Base-by-base conservation (phyloP, 148 eudicot species). In the Chenopodium quinoa region DNA sequence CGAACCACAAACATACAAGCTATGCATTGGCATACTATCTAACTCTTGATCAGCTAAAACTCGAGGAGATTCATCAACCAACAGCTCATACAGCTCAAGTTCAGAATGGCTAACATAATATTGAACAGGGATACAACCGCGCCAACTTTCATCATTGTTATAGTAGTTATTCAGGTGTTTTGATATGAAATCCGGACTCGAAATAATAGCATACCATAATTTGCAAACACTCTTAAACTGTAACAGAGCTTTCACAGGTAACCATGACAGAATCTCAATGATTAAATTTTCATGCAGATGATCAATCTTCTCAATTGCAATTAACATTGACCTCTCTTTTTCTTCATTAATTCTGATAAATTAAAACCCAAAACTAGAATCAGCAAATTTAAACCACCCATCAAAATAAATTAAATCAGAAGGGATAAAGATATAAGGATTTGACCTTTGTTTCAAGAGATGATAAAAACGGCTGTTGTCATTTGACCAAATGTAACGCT, bases 171-270 rank as follows among this genome's bases (percentile, higher is more conserved):
- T 17, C 29, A 74, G 62, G 48, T 74, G 77, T 50, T 74, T 74
- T 31, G 77, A 74, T 47, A 74, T 14, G 25, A 74, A 74, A 8
- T 74, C 0, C 23, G 62, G 58, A n/a, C 62, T 48, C 14, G 77
- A 20, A 74, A 74, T 25, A 11, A 74, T 52, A 74, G 37, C 77
- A 23, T 50, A 48, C 77, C 77, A 74, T n/a, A n/a, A 74, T 50
- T 74, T 74, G 63, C 62, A 47, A 31, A 74, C 77, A 52, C 31
- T 8, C n/a, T 50, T 74, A 17, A 37, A 74, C 19, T 27, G 77
- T 34, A 74, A 48, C 1, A 74, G 16, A 25, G 9, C 63, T 74
- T 50, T 74, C 32, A 52, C 77, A 10, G 77, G 77, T 19, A 74
- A 25, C 77, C 77, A n/a, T 20, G 77, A 74, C 17, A 74, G 54